Percentiles rank a stretch among this genome's conserved stretches.
These are phyloP conservation scores for Conringia planisiliqua DNA, from an alignment of 345 rosid species.

Conservation along the genomic window DNA sequence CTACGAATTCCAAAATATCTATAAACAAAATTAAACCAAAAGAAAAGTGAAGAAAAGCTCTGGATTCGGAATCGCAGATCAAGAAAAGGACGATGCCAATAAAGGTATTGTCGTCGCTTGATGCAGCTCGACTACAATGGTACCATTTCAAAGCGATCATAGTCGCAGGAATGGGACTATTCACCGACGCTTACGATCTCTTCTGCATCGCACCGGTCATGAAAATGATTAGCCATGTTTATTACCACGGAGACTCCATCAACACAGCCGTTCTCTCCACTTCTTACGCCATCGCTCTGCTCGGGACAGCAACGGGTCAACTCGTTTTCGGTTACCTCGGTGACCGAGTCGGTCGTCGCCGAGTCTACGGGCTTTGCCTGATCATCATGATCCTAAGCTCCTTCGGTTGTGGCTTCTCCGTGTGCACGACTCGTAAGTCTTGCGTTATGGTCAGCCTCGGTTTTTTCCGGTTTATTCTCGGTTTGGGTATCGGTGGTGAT, in stretches of 20 bases:
- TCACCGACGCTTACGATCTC: constrained; percentile 52
- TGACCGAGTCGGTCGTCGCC: constrained; percentile 60
- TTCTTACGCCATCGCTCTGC: constrained; percentile 45
- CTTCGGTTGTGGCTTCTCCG: constrained; percentile 63
- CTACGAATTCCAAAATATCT: background rate
- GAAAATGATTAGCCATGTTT: constrained; percentile 46
- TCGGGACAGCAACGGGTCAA: constrained; percentile 65
- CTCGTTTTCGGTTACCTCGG: constrained; percentile 60
- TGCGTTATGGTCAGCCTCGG: constrained; percentile 63
- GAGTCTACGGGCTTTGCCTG: constrained; percentile 58
- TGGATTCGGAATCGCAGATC: constrained; percentile 32
- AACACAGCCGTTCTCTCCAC: constrained; percentile 29
- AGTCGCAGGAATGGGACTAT: constrained; percentile 52
- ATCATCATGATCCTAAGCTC: constrained; percentile 62
- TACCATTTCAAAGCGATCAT: constrained; percentile 50
- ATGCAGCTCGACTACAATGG: constrained; percentile 42
- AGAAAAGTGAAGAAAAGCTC: background rate
- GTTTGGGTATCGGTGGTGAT: constrained; percentile 81
- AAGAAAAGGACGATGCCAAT: constrained; percentile 28
- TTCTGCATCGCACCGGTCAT: constrained; percentile 46
- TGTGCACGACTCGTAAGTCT: constrained; percentile 42
- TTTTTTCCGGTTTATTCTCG: constrained; percentile 64
- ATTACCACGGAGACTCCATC: constrained; percentile 24
- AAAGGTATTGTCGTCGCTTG: constrained; percentile 34
- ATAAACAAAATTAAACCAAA: background rate